phyloP scores from a whole-genome alignment of 768 basidiomycete species.

The Thelephora ganbajun region DNA sequence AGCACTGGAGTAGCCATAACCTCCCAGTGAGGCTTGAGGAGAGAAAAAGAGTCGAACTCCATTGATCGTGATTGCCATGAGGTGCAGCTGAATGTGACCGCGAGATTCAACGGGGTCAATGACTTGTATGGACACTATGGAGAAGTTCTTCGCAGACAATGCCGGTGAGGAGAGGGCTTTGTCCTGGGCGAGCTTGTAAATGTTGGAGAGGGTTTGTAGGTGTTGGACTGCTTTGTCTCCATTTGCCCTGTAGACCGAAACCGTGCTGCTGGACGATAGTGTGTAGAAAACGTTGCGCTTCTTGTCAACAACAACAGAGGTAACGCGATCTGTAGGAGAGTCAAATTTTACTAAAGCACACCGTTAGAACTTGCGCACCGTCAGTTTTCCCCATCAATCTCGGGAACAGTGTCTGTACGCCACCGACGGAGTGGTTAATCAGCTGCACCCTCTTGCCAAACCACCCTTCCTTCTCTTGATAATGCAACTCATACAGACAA shows the following conservation, averaged over 20 bases:
- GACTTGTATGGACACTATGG: conserved; percentile 56
- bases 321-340: conserved; percentile 46
- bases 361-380: conserved; percentile 31
- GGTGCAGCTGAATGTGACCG: conserved; percentile 37
- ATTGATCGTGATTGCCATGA: conserved; percentile 71
- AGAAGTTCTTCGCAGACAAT: conserved; percentile 54
- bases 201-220: conserved; percentile 58
- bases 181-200: conserved; percentile 67
- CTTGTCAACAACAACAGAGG: conserved; percentile 50
- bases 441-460: conserved; percentile 79
- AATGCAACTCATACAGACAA: conserved; percentile 82
- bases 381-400: conserved; percentile 51
- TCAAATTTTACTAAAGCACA: conserved; percentile 1
- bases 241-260: conserved; percentile 51
- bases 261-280: conserved; percentile 47
- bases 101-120: conserved; percentile 56
- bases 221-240: conserved; percentile 57
- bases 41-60: conserved; percentile 81
- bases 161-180: conserved; percentile 69
- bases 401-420: conserved; percentile 68
- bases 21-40: conserved; percentile 24
- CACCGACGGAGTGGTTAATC: conserved; percentile 75
- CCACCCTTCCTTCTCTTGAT: conserved; percentile 85
- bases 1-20: conserved; percentile 29
- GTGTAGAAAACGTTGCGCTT: conserved; percentile 68